These are phyloP conservation scores for Syzygium malaccense DNA, from an alignment of 441 rosid species.

Conservation along the genomic window DNA sequence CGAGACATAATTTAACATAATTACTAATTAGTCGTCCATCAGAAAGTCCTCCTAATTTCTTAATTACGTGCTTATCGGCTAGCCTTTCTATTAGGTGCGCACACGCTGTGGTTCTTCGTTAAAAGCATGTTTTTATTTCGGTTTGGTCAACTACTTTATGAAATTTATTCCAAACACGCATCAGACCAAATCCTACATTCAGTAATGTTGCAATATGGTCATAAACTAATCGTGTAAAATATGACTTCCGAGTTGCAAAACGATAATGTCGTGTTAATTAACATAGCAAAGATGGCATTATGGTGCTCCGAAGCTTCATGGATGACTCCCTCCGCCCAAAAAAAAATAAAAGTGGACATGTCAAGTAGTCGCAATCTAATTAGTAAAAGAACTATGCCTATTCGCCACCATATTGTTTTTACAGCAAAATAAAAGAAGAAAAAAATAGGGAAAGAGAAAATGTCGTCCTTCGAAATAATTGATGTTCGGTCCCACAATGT, in stretches of 20 bases:
- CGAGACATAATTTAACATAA: background rate
- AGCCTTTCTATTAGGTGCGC: background rate
- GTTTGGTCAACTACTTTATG: background rate
- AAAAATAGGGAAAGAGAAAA: background rate
- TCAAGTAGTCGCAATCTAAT: background rate
- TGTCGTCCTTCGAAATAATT: rapidly evolving
- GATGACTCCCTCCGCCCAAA: background rate
- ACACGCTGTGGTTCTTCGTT: background rate
- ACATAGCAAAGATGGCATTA: background rate
- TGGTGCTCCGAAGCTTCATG: background rate
- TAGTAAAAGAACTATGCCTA: background rate
- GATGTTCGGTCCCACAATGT: background rate
- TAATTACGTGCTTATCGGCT: background rate
- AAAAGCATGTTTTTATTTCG: background rate
- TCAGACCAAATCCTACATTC: background rate
- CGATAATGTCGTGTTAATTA: background rate
- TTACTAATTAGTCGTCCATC: background rate
- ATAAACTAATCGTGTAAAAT: background rate
- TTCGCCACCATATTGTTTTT: background rate
- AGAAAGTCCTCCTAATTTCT: background rate
- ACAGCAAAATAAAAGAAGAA: background rate
- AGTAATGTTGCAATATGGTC: background rate
- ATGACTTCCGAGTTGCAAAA: background rate
- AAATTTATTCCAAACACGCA: background rate
- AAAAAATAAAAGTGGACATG: background rate